Evolutionary conservation across 805 yeast genomes (phyloP), one percentile per base, ranked within the genome.

Genomic region (Saturnispora zaruensis): DNA sequence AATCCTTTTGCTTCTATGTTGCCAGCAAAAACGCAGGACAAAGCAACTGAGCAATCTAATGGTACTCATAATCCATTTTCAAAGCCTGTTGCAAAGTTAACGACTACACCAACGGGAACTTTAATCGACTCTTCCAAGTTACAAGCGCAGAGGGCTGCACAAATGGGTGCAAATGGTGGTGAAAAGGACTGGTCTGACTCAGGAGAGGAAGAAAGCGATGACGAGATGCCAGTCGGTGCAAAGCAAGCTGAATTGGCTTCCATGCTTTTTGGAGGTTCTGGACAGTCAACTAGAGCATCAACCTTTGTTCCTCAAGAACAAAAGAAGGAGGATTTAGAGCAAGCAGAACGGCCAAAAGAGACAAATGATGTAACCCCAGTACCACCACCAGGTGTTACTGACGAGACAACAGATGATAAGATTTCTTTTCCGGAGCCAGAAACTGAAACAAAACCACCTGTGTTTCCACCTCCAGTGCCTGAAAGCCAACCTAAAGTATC

Each of bases 141-240:
- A 26, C 83, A 80, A 50, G 83, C 82, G 2, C 90, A 84, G 64
- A 73, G 93, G 65, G 79, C 76, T 25, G 78, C 86, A 6, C 91
- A 85, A 62, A 73, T 90, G 64, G 82, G 82, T 4, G 58, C 68
- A 40, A 66, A 67, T 7, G 66, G 61, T 25, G 71, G 67, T 37
- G 71, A 67, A 46, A 80, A 68, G 50, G 64, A 62, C 3, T 62
- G 66, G 59, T 59, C 65, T 2, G 79, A 79, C 53, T 78, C 75
- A 47, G 70, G 56, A 3, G 57, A 58, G 5, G 67, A 59, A 3
- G 66, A 28, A 60, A 69, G 69, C 13, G 77, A 76, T 13, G 78
- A 75, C 46, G 81, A 76, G 45, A 48, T 72, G 57, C 59, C 79
- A 65, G 55, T 57, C 20, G 70, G 74, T 50, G 73, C 75, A 0